A percentile compares a stretch with the other conserved stretches of the same genome.
Evolutionary conservation across 495 filamentous ascomycete species (phyloP).

Genomic region (Xylaria flabelliformis): DNA sequence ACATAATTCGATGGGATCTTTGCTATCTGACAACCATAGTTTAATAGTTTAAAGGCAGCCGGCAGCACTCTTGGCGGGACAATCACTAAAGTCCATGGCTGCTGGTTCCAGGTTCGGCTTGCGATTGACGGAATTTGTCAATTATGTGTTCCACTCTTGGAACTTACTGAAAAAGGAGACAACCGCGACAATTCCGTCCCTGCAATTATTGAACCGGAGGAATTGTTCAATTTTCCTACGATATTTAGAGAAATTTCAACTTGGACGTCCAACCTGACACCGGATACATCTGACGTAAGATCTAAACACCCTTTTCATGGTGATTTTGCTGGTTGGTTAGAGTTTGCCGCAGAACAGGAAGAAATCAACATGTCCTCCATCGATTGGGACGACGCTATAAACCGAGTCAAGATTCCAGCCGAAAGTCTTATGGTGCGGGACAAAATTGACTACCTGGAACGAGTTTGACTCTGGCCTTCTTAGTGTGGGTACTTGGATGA

Average conservation of each 20-base stretch:
- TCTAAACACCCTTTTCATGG: no score
- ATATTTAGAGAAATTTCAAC: background rate
- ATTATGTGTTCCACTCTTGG: background rate
- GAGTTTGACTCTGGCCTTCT: background rate
- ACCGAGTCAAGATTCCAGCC: background rate
- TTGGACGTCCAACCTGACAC: background rate
- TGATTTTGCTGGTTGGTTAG: no score
- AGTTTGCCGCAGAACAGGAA: no score
- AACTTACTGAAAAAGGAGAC: background rate
- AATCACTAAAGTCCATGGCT: no score
- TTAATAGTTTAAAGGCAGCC: no score
- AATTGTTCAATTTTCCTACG: background rate
- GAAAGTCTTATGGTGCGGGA: background rate
- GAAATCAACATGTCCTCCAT: no score
- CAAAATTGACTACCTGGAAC: background rate
- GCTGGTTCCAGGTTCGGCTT: no score
- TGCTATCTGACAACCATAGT: no score
- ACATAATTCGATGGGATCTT: no score
- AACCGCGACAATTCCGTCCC: background rate
- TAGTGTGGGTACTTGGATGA: background rate
- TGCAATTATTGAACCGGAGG: background rate
- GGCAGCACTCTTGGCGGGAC: no score
- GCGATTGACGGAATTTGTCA: no score
- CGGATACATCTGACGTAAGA: no score
- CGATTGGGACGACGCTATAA: background rate